Base-by-base conservation (phyloP, 2,329 filamentous ascomycete genomes). In the Pseudovirgaria hyperparasitica region DNA sequence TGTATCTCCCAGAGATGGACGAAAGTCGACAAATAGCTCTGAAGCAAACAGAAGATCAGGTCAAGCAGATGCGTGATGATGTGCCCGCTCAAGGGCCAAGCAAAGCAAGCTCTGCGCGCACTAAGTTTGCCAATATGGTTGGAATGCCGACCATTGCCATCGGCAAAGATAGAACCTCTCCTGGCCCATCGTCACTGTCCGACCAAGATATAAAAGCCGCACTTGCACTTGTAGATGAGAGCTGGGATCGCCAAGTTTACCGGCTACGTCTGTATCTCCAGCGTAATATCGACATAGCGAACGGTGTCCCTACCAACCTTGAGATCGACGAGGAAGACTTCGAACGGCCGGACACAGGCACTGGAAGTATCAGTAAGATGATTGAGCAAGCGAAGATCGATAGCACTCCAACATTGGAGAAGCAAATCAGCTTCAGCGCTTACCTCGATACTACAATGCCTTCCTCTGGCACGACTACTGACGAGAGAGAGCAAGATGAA, bases 1-100 rank as follows among this genome's bases (percentile, higher is more conserved):
- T 78, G 9, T 67, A 66, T 38, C 60, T 82, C 18, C 74, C 76
- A 5, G 57, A 54, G 7, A 76, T 81, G 69, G 60, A 67, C 19
- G 62, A 68, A 35, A 73, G 77, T 34, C 64, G 75, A 24, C 58
- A 62, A 14, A 61, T 67, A 37, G 70, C 75, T 3, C 63, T 81
- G 32, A 70, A 72, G 33, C 66, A 60, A 36, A 65, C 70, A 3
- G 63, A 67, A 31, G 58, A 65, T 24, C 65, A 72, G 38, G 60
- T 71, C 25, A 66, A 67, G 36, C 58, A 57, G 16, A 58, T 69
- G 39, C 57, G 60, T 27, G 60, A 64, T 19, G 54, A 58, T 10
- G 26, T 31, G 3, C 35, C 39, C 1, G 27, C 34, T 6, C 37
- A 39, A 11, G 33, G 30, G 23, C 48, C 39, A 32, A 46, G 29